Conservation (phyloP, 352 stramenopile species). For the Globisporangium iwayamae region DNA sequence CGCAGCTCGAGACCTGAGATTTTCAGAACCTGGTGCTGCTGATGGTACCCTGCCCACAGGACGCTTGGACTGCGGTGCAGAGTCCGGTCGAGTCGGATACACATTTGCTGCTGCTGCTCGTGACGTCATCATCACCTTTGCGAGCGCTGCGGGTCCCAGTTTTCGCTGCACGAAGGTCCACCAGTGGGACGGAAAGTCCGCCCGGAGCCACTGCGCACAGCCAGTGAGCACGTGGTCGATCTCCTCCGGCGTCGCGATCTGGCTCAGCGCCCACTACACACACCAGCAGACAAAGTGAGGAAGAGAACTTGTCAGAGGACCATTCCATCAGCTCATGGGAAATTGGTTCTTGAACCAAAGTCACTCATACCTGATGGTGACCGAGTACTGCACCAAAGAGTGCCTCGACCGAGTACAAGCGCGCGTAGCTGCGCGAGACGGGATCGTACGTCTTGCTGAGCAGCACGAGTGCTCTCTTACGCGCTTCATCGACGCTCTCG, state of each 20-base stretch:
- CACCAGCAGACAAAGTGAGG: not conserved
- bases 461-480: conserved; percentile 60
- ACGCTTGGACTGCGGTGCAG: conserved; percentile 5
- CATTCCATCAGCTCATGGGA: not conserved
- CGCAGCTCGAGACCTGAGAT: not conserved
- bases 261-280: conserved; percentile 45
- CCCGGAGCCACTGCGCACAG: conserved; percentile 32
- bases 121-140: conserved; percentile 2
- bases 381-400: conserved; percentile 45
- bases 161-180: conserved; percentile 28
- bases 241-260: conserved; percentile 35
- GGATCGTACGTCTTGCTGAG: conserved; percentile 78
- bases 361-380: conserved; percentile 46
- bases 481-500: conserved; percentile 61
- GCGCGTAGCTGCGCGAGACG: conserved; percentile 45
- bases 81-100: conserved; percentile 9
- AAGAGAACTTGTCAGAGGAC: not conserved
- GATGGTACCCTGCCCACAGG: not conserved
- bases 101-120: not conserved
- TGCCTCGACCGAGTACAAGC: conserved; percentile 59
- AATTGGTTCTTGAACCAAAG: not conserved
- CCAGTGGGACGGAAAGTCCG: conserved; percentile 54
- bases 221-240: conserved; percentile 26
- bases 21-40: not conserved
- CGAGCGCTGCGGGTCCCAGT: conserved; percentile 11